A percentile compares a stretch with the other conserved stretches of the same genome.
phyloP scores from a whole-genome alignment of 495 filamentous ascomycete genomes.

The Lasiosphaeris hirsuta region DNA sequence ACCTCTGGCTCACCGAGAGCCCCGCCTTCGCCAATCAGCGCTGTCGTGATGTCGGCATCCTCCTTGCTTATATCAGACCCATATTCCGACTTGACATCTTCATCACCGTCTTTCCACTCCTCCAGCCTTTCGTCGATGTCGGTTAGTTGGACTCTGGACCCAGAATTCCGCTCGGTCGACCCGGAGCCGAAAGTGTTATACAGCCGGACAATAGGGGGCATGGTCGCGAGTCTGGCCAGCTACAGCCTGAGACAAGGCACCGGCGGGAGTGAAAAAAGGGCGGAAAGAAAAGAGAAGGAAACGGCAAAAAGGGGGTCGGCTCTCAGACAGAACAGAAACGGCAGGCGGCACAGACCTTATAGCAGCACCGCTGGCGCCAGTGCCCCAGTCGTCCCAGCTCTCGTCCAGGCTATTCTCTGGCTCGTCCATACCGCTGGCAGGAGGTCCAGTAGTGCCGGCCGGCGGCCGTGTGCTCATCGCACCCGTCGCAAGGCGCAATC shows the following conservation, averaged over 20 bases:
- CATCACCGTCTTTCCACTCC: conserved; percentile 21
- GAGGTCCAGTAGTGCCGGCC: not conserved
- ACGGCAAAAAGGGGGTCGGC: not conserved
- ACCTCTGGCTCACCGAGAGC: conserved; percentile 15
- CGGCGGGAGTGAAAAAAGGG: not conserved
- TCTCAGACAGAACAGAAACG: not conserved
- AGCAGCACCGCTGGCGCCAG: not conserved
- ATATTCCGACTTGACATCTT: conserved; percentile 12
- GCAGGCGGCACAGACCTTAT: conserved; percentile 13
- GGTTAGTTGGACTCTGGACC: conserved; percentile 8
- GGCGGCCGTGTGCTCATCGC: conserved; percentile 12
- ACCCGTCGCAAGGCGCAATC: conserved; percentile 20
- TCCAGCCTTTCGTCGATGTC: conserved; percentile 12
- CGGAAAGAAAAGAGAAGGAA: not conserved
- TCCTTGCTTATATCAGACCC: conserved; percentile 25
- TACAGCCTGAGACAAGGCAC: not conserved
- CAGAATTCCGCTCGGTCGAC: not conserved
- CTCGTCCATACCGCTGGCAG: not conserved
- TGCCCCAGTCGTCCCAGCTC: conserved; percentile 10
- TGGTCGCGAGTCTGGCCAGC: not conserved
- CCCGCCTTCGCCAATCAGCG: conserved; percentile 10
- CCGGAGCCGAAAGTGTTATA: conserved; percentile 19
- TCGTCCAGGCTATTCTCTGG: not conserved
- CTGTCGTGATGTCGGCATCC: conserved; percentile 20
- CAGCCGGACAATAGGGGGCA: conserved; percentile 14